Conservation (phyloP, 2,329 filamentous ascomycete genomes). For the Septoria linicola region DNA sequence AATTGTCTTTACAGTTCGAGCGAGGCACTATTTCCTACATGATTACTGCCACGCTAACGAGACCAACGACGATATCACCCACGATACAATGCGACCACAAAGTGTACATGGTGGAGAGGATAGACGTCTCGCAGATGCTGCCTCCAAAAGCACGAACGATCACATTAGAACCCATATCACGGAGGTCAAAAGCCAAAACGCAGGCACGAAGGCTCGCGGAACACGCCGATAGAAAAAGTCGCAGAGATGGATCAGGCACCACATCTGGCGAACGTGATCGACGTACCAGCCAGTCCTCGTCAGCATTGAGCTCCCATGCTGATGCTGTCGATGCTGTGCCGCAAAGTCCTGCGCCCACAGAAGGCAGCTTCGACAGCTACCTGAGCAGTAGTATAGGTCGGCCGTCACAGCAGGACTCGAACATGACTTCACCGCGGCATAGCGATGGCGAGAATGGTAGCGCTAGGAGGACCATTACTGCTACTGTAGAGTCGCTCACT, state of each 20-base stretch:
- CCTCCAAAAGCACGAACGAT: conserved; percentile 78
- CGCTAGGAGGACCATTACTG: conserved; percentile 73
- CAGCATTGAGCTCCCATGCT: conserved; percentile 27
- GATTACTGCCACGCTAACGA: conserved; percentile 83
- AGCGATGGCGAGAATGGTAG: conserved; percentile 51
- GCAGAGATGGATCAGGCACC: conserved; percentile 26
- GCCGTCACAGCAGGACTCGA: conserved; percentile 45
- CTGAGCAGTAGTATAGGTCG: conserved; percentile 17
- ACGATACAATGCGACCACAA: conserved; percentile 78
- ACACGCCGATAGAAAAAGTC: conserved; percentile 28
- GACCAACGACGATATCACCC: conserved; percentile 80
- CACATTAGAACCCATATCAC: conserved; percentile 82
- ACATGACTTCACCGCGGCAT: conserved; percentile 42
- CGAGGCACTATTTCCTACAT: conserved; percentile 89
- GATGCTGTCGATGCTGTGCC: conserved; percentile 37
- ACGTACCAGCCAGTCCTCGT: conserved; percentile 31
- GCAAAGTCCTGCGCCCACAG: conserved; percentile 48
- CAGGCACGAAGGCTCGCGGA: conserved; percentile 39
- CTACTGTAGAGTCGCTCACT: conserved; percentile 77
- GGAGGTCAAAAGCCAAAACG: conserved; percentile 62
- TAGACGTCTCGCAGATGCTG: conserved; percentile 76
- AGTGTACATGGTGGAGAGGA: conserved; percentile 73
- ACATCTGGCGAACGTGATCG: conserved; percentile 28
- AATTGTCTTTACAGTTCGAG: conserved; percentile 70
- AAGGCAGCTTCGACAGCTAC: conserved; percentile 45